A percentile compares a stretch with the other conserved stretches of the same genome.
Conservation (phyloP, 768 basidiomycete species). For the Basidioascus undulatus region DNA sequence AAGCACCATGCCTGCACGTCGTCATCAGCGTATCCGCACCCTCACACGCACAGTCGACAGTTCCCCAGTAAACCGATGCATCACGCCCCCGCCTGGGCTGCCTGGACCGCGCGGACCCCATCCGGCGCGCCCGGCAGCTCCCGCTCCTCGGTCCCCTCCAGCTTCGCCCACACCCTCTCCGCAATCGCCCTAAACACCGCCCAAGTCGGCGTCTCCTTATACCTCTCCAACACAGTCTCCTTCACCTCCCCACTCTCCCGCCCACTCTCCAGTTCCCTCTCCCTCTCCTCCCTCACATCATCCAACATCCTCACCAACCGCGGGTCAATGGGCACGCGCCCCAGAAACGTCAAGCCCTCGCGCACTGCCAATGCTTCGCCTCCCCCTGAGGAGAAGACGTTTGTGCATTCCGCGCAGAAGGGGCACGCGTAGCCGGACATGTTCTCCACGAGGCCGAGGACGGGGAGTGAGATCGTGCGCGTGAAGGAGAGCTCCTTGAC, state of each 20-base stretch:
- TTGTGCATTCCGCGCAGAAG: conserved; percentile 83
- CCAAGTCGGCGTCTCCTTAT: conserved; percentile 41
- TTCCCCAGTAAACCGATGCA: too few species aligned
- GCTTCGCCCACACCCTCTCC: conserved; percentile 23
- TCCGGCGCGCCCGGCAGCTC: too few species aligned
- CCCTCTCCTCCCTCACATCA: conserved; percentile 21
- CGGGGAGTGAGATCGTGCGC: conserved; percentile 56
- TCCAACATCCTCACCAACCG: conserved; percentile 71
- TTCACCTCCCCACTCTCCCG: conserved; percentile 13
- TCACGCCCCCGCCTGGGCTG: too few species aligned
- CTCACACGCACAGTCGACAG: too few species aligned
- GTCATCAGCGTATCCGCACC: too few species aligned
- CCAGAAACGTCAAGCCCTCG: conserved; percentile 53
- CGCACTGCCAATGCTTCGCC: conserved; percentile 54
- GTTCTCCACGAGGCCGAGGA: conserved; percentile 85
- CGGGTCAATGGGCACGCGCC: conserved; percentile 76
- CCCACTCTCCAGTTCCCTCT: conserved; percentile 5
- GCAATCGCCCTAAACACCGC: conserved; percentile 41
- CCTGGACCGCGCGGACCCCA: too few species aligned
- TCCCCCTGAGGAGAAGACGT: conserved; percentile 83
- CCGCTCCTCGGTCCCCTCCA: too few species aligned
- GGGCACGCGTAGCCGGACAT: conserved; percentile 98
- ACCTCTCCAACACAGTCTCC: conserved; percentile 35
- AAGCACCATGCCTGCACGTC: too few species aligned
- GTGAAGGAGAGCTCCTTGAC: conserved; percentile 94